Evolutionary conservation across 352 stramenopile genomes (phyloP).

Genomic region (Phytophthora idaei): DNA sequence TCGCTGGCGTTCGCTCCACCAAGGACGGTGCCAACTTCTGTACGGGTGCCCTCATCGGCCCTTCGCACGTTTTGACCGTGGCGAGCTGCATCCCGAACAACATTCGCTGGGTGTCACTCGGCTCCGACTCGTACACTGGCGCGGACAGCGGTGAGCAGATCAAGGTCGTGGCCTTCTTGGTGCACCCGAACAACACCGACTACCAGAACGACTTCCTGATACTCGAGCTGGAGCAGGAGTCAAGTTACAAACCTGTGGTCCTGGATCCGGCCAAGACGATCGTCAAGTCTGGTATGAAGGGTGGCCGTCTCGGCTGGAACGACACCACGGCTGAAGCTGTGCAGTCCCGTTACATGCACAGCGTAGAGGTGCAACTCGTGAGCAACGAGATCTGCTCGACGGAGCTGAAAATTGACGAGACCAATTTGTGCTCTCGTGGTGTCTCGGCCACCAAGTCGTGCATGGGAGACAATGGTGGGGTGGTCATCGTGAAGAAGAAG

Average conservation of each 20-base stretch:
- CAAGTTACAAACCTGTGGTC: conserved; percentile 38
- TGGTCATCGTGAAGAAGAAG: conserved; percentile 41
- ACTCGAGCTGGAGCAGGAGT: conserved; percentile 45
- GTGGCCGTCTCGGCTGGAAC: conserved; percentile 49
- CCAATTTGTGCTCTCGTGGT: conserved; percentile 65
- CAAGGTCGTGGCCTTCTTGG: conserved; percentile 41
- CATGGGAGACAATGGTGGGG: conserved; percentile 63
- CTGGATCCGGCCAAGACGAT: conserved; percentile 40
- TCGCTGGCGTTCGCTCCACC: conserved; percentile 37
- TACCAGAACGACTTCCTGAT: conserved; percentile 62
- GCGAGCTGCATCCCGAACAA: conserved; percentile 49
- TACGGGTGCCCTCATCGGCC: conserved; percentile 47
- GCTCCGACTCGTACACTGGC: conserved; percentile 51
- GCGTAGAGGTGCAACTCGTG: conserved; percentile 51
- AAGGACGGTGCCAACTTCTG: conserved; percentile 38
- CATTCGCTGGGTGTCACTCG: conserved; percentile 59
- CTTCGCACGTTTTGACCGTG: conserved; percentile 42
- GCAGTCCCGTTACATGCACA: conserved; percentile 46
- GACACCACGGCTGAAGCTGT: conserved; percentile 38
- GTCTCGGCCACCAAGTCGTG: conserved; percentile 50
- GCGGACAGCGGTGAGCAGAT: conserved; percentile 51
- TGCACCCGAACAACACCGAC: conserved; percentile 46
- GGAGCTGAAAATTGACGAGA: conserved; percentile 35
- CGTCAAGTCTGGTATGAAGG: conserved; percentile 35
- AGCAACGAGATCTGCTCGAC: conserved; percentile 44